Conservation (phyloP, 2,329 filamentous ascomycete genomes). For the Sporothrix inflata region DNA sequence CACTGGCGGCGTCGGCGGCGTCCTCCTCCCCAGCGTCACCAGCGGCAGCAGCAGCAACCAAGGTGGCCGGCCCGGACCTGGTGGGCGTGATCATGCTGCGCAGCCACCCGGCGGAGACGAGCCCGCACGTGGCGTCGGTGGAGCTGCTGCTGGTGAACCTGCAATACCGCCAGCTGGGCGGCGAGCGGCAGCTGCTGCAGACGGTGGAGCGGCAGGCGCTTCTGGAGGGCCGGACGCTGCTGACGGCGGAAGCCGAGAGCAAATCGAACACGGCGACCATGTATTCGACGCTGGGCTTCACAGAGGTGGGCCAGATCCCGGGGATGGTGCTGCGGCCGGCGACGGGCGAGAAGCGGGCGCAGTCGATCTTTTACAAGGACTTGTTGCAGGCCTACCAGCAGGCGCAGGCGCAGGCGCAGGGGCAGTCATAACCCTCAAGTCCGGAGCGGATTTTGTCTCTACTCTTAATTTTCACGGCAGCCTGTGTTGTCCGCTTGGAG, state of each 20-base stretch:
- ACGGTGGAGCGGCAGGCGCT: conserved; percentile 60
- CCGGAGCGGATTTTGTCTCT: too few relatives aligned
- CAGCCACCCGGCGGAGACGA: conserved; percentile 59
- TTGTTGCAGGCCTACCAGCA: conserved; percentile 38
- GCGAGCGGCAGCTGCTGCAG: conserved; percentile 55
- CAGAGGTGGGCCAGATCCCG: conserved; percentile 58
- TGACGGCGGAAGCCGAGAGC: conserved; percentile 53
- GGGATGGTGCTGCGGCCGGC: conserved; percentile 54
- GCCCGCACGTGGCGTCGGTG: conserved; percentile 56
- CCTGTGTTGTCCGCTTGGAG: too few relatives aligned
- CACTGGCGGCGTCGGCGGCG: neutral
- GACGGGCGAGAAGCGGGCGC: conserved; percentile 53
- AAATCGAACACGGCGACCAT: conserved; percentile 53
- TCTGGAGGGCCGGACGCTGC: conserved; percentile 51
- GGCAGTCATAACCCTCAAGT: neutral
- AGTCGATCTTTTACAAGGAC: conserved; percentile 64
- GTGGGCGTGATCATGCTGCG: conserved; percentile 60
- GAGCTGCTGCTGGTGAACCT: conserved; percentile 63
- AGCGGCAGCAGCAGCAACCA: conserved; percentile 37
- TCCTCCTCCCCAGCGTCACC: neutral
- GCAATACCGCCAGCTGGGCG: conserved; percentile 53
- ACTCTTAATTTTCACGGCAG: too few relatives aligned
- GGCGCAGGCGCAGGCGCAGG: neutral
- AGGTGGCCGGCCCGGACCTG: conserved; percentile 50
- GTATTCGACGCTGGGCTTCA: conserved; percentile 61